Evolutionary conservation across 2,329 filamentous ascomycete species (phyloP).

Genomic region (Ophiostoma montium): DNA sequence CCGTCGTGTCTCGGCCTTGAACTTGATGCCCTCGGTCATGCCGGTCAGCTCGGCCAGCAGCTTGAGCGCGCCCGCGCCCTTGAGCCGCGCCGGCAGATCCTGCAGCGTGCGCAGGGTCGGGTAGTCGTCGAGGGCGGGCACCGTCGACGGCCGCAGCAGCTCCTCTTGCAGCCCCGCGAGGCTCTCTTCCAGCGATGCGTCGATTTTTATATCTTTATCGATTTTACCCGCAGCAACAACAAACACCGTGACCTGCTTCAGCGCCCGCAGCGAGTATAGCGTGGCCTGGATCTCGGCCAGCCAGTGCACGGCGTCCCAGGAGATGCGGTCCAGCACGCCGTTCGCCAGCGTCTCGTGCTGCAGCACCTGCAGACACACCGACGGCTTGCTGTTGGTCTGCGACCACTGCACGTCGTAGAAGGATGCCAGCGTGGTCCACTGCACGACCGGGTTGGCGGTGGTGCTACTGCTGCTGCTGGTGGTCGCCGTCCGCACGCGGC

Average conservation of each 20-base stretch:
- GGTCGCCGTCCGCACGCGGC: not conserved
- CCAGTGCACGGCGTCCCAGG: constrained; percentile 49
- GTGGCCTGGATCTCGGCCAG: constrained; percentile 44
- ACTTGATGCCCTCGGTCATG: constrained; percentile 5
- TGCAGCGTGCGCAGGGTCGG: constrained; percentile 8
- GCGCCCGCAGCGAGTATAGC: constrained; percentile 46
- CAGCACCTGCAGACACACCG: constrained; percentile 20
- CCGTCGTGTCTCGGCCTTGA: not conserved
- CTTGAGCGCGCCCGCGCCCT: constrained; percentile 1
- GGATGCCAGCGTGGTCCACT: constrained; percentile 24
- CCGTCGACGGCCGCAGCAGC: not conserved
- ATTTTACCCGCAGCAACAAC: constrained; percentile 7
- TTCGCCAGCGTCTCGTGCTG: constrained; percentile 15
- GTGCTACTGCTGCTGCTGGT: not conserved
- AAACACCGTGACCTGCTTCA: constrained; percentile 33
- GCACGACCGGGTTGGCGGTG: constrained; percentile 9
- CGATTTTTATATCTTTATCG: not conserved
- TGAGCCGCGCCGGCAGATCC: constrained; percentile 8
- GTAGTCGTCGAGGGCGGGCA: constrained; percentile 8
- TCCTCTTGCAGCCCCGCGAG: not conserved
- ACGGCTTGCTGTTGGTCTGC: constrained; percentile 18
- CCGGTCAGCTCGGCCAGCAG: constrained; percentile 6
- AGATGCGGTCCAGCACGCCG: constrained; percentile 20
- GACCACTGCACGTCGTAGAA: constrained; percentile 24
- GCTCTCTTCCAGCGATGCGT: not conserved